Base-by-base conservation (phyloP, 805 yeast genomes). In the Metschnikowia baotianmanensis region DNA sequence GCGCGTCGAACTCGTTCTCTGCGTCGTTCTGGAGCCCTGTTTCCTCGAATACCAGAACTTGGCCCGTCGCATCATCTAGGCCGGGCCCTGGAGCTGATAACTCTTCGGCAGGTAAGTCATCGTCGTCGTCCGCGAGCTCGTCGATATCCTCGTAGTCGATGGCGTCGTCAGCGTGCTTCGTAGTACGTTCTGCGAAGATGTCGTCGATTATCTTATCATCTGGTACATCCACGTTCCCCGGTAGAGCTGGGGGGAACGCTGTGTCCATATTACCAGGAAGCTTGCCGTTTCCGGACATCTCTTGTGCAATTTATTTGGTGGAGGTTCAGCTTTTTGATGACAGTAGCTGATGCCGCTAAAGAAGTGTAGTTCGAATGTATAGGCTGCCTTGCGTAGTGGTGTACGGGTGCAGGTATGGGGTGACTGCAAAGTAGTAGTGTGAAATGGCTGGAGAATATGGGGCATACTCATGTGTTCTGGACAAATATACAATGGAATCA, bases 101-200 rank as follows among this genome's bases (percentile, higher is more conserved):
- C 16, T 45, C 54, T 18, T 43, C 53, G 13, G 34, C 42, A 20
- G 46, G 39, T n/a, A 48, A 21, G 16, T 31, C 44, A 10, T 49
- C 53, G 41, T 86, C 95, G 33, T 90, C 96, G 18, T 90, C 97
- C 0, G 97, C 97, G 35, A 90, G 68, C 61, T 90, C 97, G 51
- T 90, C 97, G 55, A 86, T 95, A 58, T 87, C 96, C 56, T 87
- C 96, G 58, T 86, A 91, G 61, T 91, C 98, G 23, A 89, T 70
- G 8, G 99, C 99, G 60, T 90, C 91, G 6, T 79, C 96, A 1
- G 93, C 90, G 61, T 90, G 98, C 40, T 75, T 73, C 2, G 86
- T 67, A 25, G 53, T 52, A 21, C 58, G 48, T 26, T 63, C 67
- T 40, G 45, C 50, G 46, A 67, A 69, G 31, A 69, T 69, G 22